Evolutionary conservation across 1,284 basidiomycete species (phyloP).

Genomic region (Prillingera fragicola): DNA sequence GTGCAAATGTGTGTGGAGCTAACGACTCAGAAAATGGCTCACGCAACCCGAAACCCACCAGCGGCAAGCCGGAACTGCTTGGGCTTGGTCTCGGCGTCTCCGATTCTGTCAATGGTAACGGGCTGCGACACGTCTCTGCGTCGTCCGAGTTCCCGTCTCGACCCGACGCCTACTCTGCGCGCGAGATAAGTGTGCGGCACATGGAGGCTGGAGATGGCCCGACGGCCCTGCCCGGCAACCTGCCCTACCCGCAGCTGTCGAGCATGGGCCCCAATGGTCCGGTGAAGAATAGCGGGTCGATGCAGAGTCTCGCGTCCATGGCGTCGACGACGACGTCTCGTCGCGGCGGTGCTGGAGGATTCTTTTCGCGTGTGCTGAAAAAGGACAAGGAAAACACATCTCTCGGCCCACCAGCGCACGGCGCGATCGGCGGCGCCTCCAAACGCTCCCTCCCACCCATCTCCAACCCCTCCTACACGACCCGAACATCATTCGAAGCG

Average conservation of each 20-base stretch:
- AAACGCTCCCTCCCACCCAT: conserved; percentile 11
- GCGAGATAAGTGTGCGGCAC: conserved; percentile 40
- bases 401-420: conserved; percentile 2
- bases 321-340: conserved; percentile 13
- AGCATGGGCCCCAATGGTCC: not conserved
- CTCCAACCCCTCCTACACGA: not conserved
- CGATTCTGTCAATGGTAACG: not conserved
- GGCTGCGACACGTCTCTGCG: conserved; percentile 35
- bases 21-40: conserved; percentile 7
- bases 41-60: not conserved
- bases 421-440: not conserved
- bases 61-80: not conserved
- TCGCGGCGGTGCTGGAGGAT: conserved; percentile 23
- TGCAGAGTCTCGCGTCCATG: conserved; percentile 28
- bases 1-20: not conserved
- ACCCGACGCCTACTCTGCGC: conserved; percentile 40
- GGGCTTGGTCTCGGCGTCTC: not conserved
- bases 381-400: conserved; percentile 27
- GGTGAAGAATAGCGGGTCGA: conserved; percentile 14
- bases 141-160: conserved; percentile 45
- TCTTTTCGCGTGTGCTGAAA: conserved; percentile 32
- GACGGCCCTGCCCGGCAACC: conserved; percentile 51
- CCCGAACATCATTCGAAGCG: not conserved
- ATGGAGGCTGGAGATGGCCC: conserved; percentile 41
- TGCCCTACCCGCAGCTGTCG: conserved; percentile 67